These are phyloP conservation scores for Torulaspora quercuum DNA, from an alignment of 805 yeast species.

Conservation along the genomic window DNA sequence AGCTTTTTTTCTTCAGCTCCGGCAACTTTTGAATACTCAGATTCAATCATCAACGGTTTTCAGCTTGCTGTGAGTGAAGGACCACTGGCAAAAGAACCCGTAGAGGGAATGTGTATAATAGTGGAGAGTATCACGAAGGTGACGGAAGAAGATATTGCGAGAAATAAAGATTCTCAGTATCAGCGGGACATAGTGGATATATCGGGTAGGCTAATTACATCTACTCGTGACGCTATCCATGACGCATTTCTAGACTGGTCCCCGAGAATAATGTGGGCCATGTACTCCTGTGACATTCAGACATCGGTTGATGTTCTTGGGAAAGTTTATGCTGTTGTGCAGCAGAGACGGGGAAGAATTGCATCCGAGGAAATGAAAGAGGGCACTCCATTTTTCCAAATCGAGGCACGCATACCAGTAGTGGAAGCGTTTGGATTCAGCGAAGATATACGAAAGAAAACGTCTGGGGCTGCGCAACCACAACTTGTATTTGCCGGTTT, in stretches of 20 bases:
- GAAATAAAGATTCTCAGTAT: constrained; percentile 23
- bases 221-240: constrained; percentile 70
- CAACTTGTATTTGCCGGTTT: constrained; percentile 89
- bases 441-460: constrained; percentile 87
- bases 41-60: constrained; percentile 74
- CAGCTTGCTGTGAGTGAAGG: constrained; percentile 81
- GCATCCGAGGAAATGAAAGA: constrained; percentile 94
- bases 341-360: constrained; percentile 79
- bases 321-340: constrained; percentile 91
- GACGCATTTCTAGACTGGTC: constrained; percentile 72
- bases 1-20: constrained; percentile 31
- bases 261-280: constrained; percentile 87
- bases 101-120: constrained; percentile 71
- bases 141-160: constrained; percentile 31
- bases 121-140: constrained; percentile 40
- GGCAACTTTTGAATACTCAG: constrained; percentile 45
- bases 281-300: constrained; percentile 92
- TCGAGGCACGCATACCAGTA: constrained; percentile 83
- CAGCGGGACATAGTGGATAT: constrained; percentile 42
- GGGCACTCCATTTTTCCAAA: constrained; percentile 93
- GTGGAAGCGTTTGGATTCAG: constrained; percentile 95
- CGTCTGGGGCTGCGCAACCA: constrained; percentile 97
- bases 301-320: constrained; percentile 93
- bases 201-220: constrained; percentile 70
- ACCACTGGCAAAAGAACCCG: constrained; percentile 82